phyloP scores from a whole-genome alignment of 2,329 filamentous ascomycete genomes.

The Fusarium marasasianum region DNA sequence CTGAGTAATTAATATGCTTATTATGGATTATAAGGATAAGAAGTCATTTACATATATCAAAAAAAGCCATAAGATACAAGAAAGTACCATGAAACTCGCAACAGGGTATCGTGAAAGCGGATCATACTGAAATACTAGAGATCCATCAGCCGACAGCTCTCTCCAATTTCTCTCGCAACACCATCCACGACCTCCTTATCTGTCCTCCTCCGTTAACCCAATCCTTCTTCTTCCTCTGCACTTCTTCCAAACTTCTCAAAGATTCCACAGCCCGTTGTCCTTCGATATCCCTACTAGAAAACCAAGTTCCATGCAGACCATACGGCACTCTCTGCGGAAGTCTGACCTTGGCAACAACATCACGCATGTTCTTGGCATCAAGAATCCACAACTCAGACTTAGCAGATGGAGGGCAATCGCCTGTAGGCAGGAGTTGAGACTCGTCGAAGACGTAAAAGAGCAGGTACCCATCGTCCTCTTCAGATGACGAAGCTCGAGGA shows the following conservation, averaged over 20 bases:
- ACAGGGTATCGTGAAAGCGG: background rate
- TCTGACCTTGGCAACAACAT: constrained; percentile 65
- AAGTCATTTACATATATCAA: background rate
- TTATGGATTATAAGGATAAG: background rate
- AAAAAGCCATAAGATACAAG: too few species aligned
- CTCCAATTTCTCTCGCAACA: background rate
- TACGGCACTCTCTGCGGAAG: constrained; percentile 76
- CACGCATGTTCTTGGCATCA: constrained; percentile 69
- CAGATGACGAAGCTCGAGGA: constrained; percentile 49
- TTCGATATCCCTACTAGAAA: constrained; percentile 61
- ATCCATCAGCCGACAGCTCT: background rate
- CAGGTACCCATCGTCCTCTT: constrained; percentile 74
- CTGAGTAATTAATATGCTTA: background rate
- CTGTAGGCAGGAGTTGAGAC: constrained; percentile 64
- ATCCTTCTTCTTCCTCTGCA: background rate
- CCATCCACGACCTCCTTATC: background rate
- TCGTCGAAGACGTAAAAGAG: constrained; percentile 78
- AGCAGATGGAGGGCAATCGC: constrained; percentile 55
- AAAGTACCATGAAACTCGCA: too few species aligned
- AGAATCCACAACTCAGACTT: constrained; percentile 74
- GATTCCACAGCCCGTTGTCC: constrained; percentile 52
- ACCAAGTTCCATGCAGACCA: constrained; percentile 73
- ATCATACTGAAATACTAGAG: fast-evolving
- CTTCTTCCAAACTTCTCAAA: background rate
- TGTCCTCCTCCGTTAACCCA: background rate